Percentiles rank a stretch among this genome's conserved stretches.
These are phyloP conservation scores for Calonectria hongkongensis DNA, from an alignment of 2,329 filamentous ascomycete species.

Conservation along the genomic window DNA sequence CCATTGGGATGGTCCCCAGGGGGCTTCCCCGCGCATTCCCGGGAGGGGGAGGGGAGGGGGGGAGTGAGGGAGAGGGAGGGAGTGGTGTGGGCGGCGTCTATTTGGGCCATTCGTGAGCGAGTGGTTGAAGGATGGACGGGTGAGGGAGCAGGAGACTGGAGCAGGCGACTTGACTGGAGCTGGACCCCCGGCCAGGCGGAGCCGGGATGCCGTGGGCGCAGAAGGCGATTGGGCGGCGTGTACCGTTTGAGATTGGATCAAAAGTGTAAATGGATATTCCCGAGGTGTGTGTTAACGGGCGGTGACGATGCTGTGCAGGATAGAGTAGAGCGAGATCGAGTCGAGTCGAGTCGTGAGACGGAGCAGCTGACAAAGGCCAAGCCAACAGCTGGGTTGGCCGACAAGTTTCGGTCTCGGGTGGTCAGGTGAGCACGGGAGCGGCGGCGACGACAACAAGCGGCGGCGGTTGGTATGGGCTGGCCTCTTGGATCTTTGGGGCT, in stretches of 20 bases:
- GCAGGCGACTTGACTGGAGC: not conserved
- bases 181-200: not conserved
- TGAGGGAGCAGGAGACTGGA: not conserved
- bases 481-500: not conserved
- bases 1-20: constrained; percentile 50
- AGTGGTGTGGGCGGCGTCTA: constrained; percentile 14
- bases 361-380: not conserved
- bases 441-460: too few relatives aligned
- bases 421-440: constrained; percentile 23
- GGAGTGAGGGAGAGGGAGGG: constrained; percentile 16
- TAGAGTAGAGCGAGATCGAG: too few relatives aligned
- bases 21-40: constrained; percentile 46
- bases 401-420: not conserved
- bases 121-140: constrained; percentile 13
- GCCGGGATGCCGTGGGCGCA: constrained; percentile 12
- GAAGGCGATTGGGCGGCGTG: constrained; percentile 24
- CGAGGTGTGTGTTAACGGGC: constrained; percentile 3
- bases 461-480: not conserved
- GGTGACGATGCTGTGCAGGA: not conserved
- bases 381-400: constrained; percentile 5
- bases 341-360: not conserved
- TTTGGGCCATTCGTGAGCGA: constrained; percentile 20
- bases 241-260: constrained; percentile 20
- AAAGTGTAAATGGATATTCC: constrained; percentile 24
- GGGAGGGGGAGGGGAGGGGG: constrained; percentile 9